Evolutionary conservation across 352 stramenopile species (phyloP), one percentile per base, ranked within the genome.

Genomic region (Pythium scleroteichum): DNA sequence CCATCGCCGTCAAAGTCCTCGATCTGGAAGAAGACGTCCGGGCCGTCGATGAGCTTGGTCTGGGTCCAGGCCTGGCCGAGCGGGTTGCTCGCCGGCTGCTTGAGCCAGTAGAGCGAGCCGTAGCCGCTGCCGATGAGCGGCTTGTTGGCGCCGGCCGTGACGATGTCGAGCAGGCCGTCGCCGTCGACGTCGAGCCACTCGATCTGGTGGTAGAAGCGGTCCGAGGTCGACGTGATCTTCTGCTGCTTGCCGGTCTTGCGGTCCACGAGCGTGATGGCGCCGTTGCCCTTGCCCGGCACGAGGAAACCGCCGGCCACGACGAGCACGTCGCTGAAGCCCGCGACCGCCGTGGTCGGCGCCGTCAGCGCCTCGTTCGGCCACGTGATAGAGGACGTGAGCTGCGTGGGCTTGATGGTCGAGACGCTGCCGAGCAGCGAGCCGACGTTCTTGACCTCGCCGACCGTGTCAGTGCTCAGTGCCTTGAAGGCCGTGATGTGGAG

Each of bases 61-160:
- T 63, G 56, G n/a, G n/a, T 56, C 56, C 56, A 63, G 4, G 46
- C 38, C 46, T 63, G 56, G 38, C 56, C 56, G 12, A 63, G 35
- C 23, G 56, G 56, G 45, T 56, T 63, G 46, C 41, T 63, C 22
- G 56, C 33, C 14, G 56, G 56, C 56, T 63, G 56, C 46, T 63
- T 63, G 56, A 63, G 56, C 46, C 56, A 63, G 56, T 56, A 63
- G 56, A 63, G 56, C 47, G 56, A 63, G n/a, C 46, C 56, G 33
- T 48, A 56, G 45, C 56, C 56, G 38, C 17, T 63, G 38, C 46
- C 56, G 39, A 63, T 51, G 35, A 56, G 46, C 22, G 56, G 56
- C 46, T 63, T 63, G 56, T 63, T 63, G 33, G 46, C 56, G n/a
- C 56, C 56, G 33, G 56, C 56, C 35, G 56, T 63, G 29, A 63